Conservation (phyloP, 192 early-diverging fungal species). For the Backusella australiensis region DNA sequence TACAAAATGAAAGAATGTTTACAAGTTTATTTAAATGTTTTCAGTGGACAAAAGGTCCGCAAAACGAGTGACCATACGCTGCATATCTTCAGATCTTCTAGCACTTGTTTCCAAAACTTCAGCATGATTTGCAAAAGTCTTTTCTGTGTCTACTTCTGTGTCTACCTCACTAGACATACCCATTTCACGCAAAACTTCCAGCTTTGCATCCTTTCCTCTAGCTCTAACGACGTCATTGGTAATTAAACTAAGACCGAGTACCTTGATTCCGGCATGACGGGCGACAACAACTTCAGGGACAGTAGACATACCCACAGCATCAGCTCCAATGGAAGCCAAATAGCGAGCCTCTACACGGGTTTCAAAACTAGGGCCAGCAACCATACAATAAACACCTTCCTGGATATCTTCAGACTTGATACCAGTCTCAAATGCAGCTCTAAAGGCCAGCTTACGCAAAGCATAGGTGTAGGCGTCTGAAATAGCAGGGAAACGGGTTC, state of each 20-base stretch:
- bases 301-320: constrained; percentile 88
- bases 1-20: neutral
- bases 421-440: constrained; percentile 51
- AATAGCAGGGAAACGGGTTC: constrained; percentile 84
- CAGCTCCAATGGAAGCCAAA: constrained; percentile 68
- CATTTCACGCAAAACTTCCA: constrained; percentile 22
- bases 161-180: constrained; percentile 26
- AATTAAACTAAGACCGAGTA: constrained; percentile 76
- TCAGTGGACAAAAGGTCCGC: constrained; percentile 6
- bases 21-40: neutral
- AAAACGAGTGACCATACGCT: constrained; percentile 34
- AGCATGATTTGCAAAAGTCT: constrained; percentile 57
- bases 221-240: constrained; percentile 65
- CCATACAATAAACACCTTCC: constrained; percentile 81
- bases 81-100: constrained; percentile 53
- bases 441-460: constrained; percentile 70
- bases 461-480: constrained; percentile 82
- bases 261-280: constrained; percentile 75
- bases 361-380: constrained; percentile 92
- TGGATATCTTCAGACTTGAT: constrained; percentile 51
- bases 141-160: constrained; percentile 38
- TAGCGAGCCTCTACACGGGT: constrained; percentile 79
- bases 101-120: constrained; percentile 67
- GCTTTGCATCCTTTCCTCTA: constrained; percentile 42
- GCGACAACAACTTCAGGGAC: constrained; percentile 87